phyloP scores from a whole-genome alignment of 305 asterid species.

The Rubia balearica region DNA sequence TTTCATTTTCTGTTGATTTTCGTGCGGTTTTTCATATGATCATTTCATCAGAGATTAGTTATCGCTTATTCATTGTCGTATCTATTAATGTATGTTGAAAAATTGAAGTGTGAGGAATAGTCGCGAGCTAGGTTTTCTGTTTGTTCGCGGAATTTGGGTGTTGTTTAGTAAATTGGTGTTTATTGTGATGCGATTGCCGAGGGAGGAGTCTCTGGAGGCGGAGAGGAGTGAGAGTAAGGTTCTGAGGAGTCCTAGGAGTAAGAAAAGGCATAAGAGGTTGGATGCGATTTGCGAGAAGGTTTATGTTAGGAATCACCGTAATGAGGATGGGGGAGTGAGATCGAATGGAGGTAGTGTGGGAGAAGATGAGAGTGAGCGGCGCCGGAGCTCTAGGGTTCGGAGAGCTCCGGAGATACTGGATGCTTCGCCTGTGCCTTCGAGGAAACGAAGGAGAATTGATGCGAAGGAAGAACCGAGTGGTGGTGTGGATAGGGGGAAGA shows the following conservation, averaged over 20 bases:
- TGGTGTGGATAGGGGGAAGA: conserved; percentile 30
- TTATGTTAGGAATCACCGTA: conserved; percentile 45
- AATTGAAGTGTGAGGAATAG: background rate
- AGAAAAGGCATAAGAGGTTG: conserved; percentile 72
- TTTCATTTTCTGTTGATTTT: background rate
- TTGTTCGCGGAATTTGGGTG: background rate
- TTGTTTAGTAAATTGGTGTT: conserved; percentile 15
- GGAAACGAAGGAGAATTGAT: conserved; percentile 55
- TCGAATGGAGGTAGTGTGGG: conserved; percentile 29
- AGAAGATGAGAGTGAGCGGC: conserved; percentile 48
- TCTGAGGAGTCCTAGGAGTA: conserved; percentile 46
- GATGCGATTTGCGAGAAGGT: conserved; percentile 76
- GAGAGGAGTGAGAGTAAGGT: conserved; percentile 47
- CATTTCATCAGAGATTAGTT: conserved; percentile 42
- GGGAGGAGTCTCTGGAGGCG: conserved; percentile 37
- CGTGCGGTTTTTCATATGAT: conserved; percentile 23
- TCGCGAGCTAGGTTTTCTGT: background rate
- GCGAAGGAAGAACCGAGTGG: conserved; percentile 19
- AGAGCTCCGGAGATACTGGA: conserved; percentile 81
- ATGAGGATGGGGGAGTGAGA: conserved; percentile 33
- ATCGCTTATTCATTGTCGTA: conserved; percentile 25
- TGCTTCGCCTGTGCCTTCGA: conserved; percentile 79
- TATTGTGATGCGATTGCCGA: conserved; percentile 63
- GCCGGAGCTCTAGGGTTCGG: conserved; percentile 80
- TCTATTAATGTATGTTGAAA: conserved; percentile 7